Conservation (phyloP, 441 rosid genomes). For the Populus hybrid region DNA sequence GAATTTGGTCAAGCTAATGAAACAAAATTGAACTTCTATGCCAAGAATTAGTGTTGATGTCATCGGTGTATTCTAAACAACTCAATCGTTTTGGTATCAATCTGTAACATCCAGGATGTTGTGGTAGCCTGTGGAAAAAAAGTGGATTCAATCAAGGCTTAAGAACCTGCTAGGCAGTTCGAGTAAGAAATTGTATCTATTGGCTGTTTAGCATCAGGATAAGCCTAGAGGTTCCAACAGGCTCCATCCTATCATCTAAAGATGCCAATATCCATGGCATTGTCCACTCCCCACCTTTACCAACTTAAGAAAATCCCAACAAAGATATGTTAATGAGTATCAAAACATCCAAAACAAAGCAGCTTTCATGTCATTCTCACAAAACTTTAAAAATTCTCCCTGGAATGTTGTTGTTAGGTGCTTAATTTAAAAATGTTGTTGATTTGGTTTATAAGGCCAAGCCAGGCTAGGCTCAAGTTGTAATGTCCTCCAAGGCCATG, state of each 20-base stretch:
- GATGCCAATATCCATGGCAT: neutral
- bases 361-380: neutral
- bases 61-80: neutral
- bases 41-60: neutral
- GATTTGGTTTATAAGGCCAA: neutral
- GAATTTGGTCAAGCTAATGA: neutral
- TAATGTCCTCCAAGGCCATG: neutral
- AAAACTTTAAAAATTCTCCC: neutral
- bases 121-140: neutral
- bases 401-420: neutral
- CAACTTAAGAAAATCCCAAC: neutral
- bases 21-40: neutral
- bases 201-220: neutral
- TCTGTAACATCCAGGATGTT: neutral
- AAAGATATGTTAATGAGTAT: neutral
- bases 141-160: neutral
- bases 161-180: neutral
- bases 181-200: neutral
- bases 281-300: neutral
- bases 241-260: neutral
- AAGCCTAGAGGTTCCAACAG: neutral
- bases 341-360: neutral
- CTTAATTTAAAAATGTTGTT: neutral
- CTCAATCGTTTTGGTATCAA: neutral
- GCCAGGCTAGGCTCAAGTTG: neutral